Percentiles rank a stretch among this genome's conserved stretches.
Evolutionary conservation across 2,329 filamentous ascomycete species (phyloP).

Genomic region (Gaeumannomyces sp.): DNA sequence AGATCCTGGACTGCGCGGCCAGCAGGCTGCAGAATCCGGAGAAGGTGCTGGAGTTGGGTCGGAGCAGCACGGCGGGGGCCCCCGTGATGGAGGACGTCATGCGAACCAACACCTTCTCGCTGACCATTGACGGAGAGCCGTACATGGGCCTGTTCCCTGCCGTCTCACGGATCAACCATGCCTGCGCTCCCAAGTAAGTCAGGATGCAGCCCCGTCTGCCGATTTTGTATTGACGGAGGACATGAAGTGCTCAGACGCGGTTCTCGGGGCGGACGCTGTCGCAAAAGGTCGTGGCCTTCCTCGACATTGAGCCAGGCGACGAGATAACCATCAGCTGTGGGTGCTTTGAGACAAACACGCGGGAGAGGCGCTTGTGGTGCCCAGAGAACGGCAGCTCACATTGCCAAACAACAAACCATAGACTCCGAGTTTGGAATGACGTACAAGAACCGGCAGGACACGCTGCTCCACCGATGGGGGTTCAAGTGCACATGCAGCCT

Average conservation of each 20-base stretch:
- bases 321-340: constrained; percentile 26
- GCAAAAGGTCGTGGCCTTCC: constrained; percentile 18
- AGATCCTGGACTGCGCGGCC: constrained; percentile 23
- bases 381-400: not conserved
- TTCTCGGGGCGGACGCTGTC: constrained; percentile 18
- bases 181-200: constrained; percentile 19
- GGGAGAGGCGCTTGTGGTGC: not conserved
- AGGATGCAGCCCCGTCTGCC: no score
- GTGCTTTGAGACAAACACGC: not conserved
- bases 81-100: constrained; percentile 27
- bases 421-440: constrained; percentile 18
- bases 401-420: constrained; percentile 4
- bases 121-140: constrained; percentile 17
- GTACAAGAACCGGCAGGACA: constrained; percentile 14
- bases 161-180: constrained; percentile 23
- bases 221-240: not conserved
- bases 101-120: constrained; percentile 28
- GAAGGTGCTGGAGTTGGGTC: constrained; percentile 22
- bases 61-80: constrained; percentile 18
- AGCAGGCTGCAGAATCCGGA: constrained; percentile 23
- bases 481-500: constrained; percentile 23
- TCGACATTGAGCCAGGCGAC: constrained; percentile 21
- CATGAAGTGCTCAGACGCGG: constrained; percentile 18
- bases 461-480: constrained; percentile 19
- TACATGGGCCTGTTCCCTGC: constrained; percentile 20